These are phyloP conservation scores for Cylindrodendrum hubeiense DNA, from an alignment of 2,329 filamentous ascomycete species.

Conservation along the genomic window DNA sequence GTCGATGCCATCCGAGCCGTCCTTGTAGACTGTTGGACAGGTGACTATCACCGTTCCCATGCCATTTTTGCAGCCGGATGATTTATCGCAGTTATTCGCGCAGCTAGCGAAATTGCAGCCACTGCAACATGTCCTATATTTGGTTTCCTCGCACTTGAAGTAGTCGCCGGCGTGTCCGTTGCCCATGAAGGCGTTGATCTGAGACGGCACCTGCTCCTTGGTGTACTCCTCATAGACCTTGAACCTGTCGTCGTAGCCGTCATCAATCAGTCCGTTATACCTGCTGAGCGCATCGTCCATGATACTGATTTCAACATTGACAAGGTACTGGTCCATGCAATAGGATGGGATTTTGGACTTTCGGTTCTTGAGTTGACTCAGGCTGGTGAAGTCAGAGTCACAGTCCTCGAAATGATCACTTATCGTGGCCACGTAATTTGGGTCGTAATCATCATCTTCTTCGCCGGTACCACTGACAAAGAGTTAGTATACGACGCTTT, in stretches of 20 bases:
- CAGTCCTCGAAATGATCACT: not conserved
- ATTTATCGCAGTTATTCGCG: constrained; percentile 12
- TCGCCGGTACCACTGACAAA: not conserved
- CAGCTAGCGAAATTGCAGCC: constrained; percentile 16
- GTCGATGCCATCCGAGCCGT: constrained; percentile 5
- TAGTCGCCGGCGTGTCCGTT: constrained; percentile 22
- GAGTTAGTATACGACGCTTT: not conserved
- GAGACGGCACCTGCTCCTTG: constrained; percentile 17
- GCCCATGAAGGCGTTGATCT: constrained; percentile 26
- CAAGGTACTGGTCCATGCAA: constrained; percentile 24
- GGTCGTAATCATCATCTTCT: constrained; percentile 2
- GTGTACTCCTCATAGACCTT: constrained; percentile 26
- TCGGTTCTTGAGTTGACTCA: constrained; percentile 30
- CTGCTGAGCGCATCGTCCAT: constrained; percentile 21
- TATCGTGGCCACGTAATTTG: not conserved
- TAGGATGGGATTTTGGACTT: constrained; percentile 18
- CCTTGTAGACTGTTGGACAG: constrained; percentile 30
- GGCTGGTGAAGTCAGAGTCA: constrained; percentile 37
- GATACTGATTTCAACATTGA: constrained; percentile 21
- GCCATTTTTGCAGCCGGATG: constrained; percentile 15
- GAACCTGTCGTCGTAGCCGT: constrained; percentile 31
- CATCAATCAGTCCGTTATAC: constrained; percentile 26
- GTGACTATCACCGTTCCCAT: not conserved
- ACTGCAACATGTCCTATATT: constrained; percentile 16
- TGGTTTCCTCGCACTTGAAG: constrained; percentile 26